phyloP scores from a whole-genome alignment of 2,329 filamentous ascomycete genomes.

The Botrytis aclada region DNA sequence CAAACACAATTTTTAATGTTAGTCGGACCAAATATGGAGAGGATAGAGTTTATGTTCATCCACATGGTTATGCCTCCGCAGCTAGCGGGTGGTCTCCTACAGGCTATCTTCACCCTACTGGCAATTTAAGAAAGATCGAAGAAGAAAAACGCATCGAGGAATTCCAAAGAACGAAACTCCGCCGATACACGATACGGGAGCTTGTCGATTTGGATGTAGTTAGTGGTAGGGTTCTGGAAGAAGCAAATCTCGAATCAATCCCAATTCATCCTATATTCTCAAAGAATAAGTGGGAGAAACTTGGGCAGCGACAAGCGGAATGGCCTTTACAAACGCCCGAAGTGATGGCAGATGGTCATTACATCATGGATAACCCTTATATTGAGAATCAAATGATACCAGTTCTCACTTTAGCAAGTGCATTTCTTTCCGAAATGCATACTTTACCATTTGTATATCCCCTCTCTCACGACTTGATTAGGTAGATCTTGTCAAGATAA shows the following conservation, averaged over 20 bases:
- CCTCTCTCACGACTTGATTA: neutral
- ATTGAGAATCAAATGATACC: slow-evolving; percentile 25
- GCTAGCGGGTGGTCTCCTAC: slow-evolving; percentile 7
- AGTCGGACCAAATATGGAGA: neutral
- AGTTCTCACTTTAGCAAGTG: slow-evolving; percentile 32
- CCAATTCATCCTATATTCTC: slow-evolving; percentile 10
- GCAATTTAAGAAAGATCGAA: neutral
- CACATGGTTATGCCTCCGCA: neutral
- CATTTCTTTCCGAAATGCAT: slow-evolving; percentile 22
- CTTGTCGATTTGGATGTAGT: slow-evolving; percentile 14
- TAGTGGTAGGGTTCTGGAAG: neutral
- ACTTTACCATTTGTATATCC: neutral
- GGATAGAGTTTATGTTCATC: neutral
- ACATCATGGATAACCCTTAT: slow-evolving; percentile 20
- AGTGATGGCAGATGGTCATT: slow-evolving; percentile 10
- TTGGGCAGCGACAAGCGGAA: neutral
- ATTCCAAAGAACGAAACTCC: neutral
- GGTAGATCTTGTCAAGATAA: neutral
- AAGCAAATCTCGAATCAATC: neutral
- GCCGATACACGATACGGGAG: neutral
- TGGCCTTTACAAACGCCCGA: neutral
- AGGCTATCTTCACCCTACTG: neutral
- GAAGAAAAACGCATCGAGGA: slow-evolving; percentile 3
- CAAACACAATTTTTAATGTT: slow-evolving; percentile 4
- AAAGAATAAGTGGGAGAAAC: neutral